These are phyloP conservation scores for Eragrostis curvula DNA, from an alignment of 176 grass and related monocot species.

Conservation along the genomic window DNA sequence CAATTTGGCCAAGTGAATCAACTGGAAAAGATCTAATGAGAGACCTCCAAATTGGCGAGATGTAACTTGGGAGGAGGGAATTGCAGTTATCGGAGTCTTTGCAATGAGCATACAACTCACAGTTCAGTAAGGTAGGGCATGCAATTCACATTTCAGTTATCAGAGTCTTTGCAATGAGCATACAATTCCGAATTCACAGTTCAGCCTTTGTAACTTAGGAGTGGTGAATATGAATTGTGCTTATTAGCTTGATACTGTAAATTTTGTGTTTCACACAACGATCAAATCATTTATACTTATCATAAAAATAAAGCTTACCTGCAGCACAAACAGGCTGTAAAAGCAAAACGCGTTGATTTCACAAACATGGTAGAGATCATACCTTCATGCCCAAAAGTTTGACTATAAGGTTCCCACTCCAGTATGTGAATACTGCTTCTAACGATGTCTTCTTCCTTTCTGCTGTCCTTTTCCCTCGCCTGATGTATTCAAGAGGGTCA, in stretches of 20 bases:
- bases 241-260: background rate
- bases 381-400: constrained; percentile 93
- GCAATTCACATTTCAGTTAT: too few relatives aligned
- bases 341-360: background rate
- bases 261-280: background rate
- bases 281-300: background rate
- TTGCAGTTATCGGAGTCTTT: background rate
- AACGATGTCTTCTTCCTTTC: constrained; percentile 78
- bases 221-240: background rate
- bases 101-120: background rate
- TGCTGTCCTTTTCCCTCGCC: constrained; percentile 60
- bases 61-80: background rate
- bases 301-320: too few relatives aligned
- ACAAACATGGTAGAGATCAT: background rate
- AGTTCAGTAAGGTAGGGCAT: background rate
- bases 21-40: background rate
- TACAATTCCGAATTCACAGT: too few relatives aligned
- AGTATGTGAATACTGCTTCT: constrained; percentile 75
- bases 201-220: too few relatives aligned
- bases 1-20: background rate
- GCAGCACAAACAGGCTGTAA: background rate
- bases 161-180: too few relatives aligned
- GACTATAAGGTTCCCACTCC: constrained; percentile 63
- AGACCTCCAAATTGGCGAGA: background rate
- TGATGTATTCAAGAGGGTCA: constrained; percentile 85